Conservation (phyloP, 139 green algal genomes). For the Volvox reticuliferus region DNA sequence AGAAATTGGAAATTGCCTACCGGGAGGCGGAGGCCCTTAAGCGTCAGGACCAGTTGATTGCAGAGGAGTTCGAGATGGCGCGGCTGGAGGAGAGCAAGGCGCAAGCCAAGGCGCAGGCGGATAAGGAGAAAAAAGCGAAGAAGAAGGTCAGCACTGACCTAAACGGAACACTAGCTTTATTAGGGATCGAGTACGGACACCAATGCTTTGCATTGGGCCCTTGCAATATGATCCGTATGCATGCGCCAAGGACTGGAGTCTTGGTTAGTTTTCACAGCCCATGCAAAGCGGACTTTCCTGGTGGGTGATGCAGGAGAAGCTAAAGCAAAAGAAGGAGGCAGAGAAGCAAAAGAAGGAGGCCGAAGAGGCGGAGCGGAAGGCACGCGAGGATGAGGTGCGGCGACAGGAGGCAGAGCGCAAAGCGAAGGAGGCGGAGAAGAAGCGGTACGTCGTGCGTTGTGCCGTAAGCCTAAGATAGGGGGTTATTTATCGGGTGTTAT, state of each 20-base stretch:
- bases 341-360: constrained; percentile 75
- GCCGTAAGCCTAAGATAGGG: no score
- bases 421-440: constrained; percentile 54
- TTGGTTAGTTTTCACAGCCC: no score
- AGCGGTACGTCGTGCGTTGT: constrained; percentile 37
- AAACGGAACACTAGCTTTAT: neutral
- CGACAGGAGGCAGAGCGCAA: constrained; percentile 64
- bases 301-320: constrained; percentile 62
- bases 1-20: constrained; percentile 83
- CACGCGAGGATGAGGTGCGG: constrained; percentile 61
- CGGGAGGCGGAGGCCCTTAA: constrained; percentile 89
- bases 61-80: constrained; percentile 88
- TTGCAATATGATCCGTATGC: neutral
- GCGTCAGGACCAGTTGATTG: constrained; percentile 91
- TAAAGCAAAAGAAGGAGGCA: constrained; percentile 83
- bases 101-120: constrained; percentile 70
- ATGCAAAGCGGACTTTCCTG: neutral
- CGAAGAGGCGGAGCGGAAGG: constrained; percentile 61
- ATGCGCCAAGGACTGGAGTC: neutral
- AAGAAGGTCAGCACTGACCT: constrained; percentile 73
- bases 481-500: neutral
- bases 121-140: constrained; percentile 82
- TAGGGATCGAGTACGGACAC: neutral
- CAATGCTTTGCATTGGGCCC: no score
- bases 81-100: constrained; percentile 72